phyloP scores from a whole-genome alignment of 352 stramenopile species.

The Globisporangium paddicum region DNA sequence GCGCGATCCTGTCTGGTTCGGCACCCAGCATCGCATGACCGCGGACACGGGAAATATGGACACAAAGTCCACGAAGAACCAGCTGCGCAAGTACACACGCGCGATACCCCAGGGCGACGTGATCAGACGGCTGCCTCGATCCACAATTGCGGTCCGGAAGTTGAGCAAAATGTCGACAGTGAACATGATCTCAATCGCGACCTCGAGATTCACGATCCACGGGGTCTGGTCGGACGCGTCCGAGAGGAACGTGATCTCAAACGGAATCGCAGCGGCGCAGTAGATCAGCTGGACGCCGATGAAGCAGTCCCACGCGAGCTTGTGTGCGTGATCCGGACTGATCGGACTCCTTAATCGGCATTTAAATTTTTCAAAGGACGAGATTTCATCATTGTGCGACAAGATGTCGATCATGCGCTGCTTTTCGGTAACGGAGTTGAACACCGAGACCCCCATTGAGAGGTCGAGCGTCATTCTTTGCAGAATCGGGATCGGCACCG shows the following conservation, averaged over 20 bases:
- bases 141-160: slow-evolving; percentile 40
- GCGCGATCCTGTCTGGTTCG: slow-evolving; percentile 12
- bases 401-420: slow-evolving; percentile 62
- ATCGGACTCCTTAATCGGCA: slow-evolving; percentile 32
- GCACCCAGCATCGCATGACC: slow-evolving; percentile 21
- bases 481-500: slow-evolving; percentile 50
- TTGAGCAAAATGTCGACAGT: slow-evolving; percentile 53
- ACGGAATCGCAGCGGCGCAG: slow-evolving; percentile 52
- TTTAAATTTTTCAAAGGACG: slow-evolving; percentile 22
- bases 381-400: slow-evolving; percentile 25
- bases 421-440: slow-evolving; percentile 69
- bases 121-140: slow-evolving; percentile 29
- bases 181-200: slow-evolving; percentile 42
- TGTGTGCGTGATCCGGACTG: slow-evolving; percentile 38
- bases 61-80: slow-evolving; percentile 70
- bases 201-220: slow-evolving; percentile 29
- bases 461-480: slow-evolving; percentile 62
- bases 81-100: slow-evolving; percentile 48
- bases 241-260: slow-evolving; percentile 53
- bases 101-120: slow-evolving; percentile 22
- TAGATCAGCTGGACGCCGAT: slow-evolving; percentile 42
- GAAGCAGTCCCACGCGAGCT: slow-evolving; percentile 49
- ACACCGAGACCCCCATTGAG: slow-evolving; percentile 73
- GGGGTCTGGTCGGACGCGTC: slow-evolving; percentile 13
- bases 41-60: slow-evolving; percentile 51